phyloP scores from a whole-genome alignment of 2,329 filamentous ascomycete genomes.

The Sclerotinia minor region DNA sequence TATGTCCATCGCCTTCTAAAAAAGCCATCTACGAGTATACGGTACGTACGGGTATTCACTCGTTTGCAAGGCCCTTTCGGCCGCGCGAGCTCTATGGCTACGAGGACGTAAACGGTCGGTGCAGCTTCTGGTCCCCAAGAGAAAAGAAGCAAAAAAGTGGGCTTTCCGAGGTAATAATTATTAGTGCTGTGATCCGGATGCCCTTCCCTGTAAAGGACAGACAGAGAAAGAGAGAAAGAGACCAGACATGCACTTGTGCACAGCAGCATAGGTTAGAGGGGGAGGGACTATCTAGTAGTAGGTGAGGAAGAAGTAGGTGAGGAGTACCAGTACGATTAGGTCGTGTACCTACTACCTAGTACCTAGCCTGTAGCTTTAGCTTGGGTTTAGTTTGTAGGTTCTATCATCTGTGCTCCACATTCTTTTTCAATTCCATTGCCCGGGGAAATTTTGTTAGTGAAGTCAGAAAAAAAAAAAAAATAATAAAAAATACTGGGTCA shows the following conservation, averaged over 20 bases:
- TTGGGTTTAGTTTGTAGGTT: too few species aligned
- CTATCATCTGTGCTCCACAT: neutral
- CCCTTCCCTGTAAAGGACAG: neutral
- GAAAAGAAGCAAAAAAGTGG: constrained; percentile 6
- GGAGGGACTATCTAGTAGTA: too few species aligned
- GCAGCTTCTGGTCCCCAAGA: neutral
- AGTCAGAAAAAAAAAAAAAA: neutral
- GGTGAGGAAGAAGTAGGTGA: too few species aligned
- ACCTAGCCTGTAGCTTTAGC: neutral
- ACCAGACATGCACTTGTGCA: neutral
- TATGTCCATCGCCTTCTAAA: neutral
- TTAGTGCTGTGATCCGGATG: neutral
- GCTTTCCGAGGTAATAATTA: neutral
- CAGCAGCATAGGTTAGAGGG: too few species aligned
- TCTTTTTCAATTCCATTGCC: neutral
- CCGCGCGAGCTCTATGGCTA: constrained; percentile 8
- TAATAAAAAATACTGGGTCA: constrained; percentile 3
- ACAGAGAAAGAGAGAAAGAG: neutral
- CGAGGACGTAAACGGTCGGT: constrained; percentile 4
- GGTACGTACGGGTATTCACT: too few species aligned
- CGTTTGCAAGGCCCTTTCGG: constrained; percentile 10
- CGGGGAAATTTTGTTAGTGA: neutral
- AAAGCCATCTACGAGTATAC: neutral
- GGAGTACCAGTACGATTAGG: neutral
- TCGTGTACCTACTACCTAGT: neutral